Evolutionary conservation across 108 stramenopile species (phyloP), one percentile per base, ranked within the genome.

Genomic region (Epipyxis sp.): DNA sequence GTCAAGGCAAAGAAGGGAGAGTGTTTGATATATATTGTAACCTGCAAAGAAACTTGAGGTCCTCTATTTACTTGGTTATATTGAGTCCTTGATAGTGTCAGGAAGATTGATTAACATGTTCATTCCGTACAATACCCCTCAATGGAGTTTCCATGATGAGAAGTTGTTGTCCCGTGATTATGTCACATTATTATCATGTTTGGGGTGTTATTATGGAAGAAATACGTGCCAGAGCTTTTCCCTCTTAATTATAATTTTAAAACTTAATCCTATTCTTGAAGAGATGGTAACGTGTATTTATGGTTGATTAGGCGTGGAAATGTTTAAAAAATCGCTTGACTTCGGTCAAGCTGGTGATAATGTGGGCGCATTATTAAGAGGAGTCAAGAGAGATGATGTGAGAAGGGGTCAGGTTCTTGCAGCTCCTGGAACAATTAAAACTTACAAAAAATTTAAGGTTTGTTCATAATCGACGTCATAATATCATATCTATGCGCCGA

Each of bases 271-370:
- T n/a, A n/a, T n/a, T n/a, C n/a, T n/a, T n/a, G n/a, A n/a, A n/a
- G n/a, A n/a, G n/a, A n/a, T n/a, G n/a, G n/a, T n/a, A n/a, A n/a
- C n/a, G n/a, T 57, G n/a, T n/a, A n/a, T n/a, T n/a, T n/a, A n/a
- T n/a, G n/a, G n/a, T n/a, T n/a, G n/a, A 40, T 77, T 81, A 40
- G 98, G 98, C 69, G 97, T 99, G 10, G 98, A 99, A 78, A 99
- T 99, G 98, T 97, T 97, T 94, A 93, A 94, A 77, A 98, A 98
- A 90, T 59, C 92, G 57, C 84, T 99, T 69, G 96, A 97, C 76
- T 89, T 90, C 44, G 97, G 97, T 50, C 88, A 91, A 91, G 98
- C 98, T 1, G 98, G 98, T 40, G 98, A 99, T 87, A 99, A 99
- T 85, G 91, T 98, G 78, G 98, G 98, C 29, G 91, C 91, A 13